Conservation (phyloP, 768 basidiomycete genomes). For the Naganishia antarctica region DNA sequence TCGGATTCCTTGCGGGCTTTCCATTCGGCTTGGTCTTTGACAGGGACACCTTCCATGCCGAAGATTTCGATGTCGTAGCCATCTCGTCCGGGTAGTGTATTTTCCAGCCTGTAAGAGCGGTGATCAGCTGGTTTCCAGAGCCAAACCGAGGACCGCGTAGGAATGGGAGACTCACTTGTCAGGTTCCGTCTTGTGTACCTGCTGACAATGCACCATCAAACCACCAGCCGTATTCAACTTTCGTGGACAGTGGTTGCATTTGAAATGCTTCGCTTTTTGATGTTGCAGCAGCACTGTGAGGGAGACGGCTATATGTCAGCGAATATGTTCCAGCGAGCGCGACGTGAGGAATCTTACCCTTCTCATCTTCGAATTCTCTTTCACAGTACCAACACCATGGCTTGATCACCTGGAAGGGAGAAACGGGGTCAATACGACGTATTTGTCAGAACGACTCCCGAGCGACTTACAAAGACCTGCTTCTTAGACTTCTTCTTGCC, state of each 20-base stretch:
- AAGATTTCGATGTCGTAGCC: constrained; percentile 99
- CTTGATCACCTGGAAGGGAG: constrained; percentile 39
- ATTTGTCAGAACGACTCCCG: background rate
- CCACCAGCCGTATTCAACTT: constrained; percentile 96
- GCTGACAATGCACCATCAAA: constrained; percentile 93
- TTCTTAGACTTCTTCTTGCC: constrained; percentile 47
- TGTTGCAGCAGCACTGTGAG: constrained; percentile 88
- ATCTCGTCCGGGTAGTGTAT: constrained; percentile 90
- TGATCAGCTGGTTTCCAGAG: background rate
- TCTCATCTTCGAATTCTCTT: constrained; percentile 98
- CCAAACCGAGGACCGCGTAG: no score
- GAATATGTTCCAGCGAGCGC: background rate
- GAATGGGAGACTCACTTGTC: constrained; percentile 73
- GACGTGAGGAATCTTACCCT: constrained; percentile 62
- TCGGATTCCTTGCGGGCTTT: constrained; percentile 93
- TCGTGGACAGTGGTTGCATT: constrained; percentile 91
- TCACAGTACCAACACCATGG: constrained; percentile 99
- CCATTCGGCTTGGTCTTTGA: constrained; percentile 90
- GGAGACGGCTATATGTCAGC: constrained; percentile 6
- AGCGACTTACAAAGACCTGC: constrained; percentile 42
- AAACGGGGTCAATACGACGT: background rate
- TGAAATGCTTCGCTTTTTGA: constrained; percentile 99
- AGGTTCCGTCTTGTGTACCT: constrained; percentile 97
- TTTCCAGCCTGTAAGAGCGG: constrained; percentile 77
- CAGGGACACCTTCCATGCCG: constrained; percentile 97